These are phyloP conservation scores for Clonostachys sp. DNA, from an alignment of 2,329 filamentous ascomycete species.

Conservation along the genomic window DNA sequence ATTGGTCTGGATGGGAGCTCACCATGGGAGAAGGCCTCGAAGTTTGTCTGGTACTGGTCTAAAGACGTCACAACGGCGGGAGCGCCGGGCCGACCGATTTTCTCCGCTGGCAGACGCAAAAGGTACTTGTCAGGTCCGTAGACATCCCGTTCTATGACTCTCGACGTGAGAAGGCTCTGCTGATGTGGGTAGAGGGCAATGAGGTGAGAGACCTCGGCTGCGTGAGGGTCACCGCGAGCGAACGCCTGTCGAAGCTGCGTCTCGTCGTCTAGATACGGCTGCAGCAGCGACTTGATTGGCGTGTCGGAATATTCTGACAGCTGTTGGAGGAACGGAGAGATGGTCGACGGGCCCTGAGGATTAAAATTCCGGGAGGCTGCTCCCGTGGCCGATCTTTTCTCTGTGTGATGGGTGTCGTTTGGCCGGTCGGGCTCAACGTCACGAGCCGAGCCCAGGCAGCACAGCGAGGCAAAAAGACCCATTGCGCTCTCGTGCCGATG, in stretches of 20 bases:
- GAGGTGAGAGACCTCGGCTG: conserved; percentile 39
- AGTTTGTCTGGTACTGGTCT: conserved; percentile 66
- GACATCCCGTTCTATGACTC: conserved; percentile 42
- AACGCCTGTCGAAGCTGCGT: conserved; percentile 55
- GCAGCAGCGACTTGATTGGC: conserved; percentile 45
- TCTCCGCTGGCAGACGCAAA: conserved; percentile 51
- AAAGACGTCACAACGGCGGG: conserved; percentile 59
- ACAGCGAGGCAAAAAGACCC: too few relatives aligned
- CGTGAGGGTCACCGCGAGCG: conserved; percentile 50
- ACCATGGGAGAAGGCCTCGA: conserved; percentile 68
- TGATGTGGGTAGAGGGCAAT: conserved; percentile 50
- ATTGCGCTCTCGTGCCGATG: too few relatives aligned
- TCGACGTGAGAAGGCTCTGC: conserved; percentile 43
- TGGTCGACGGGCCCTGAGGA: background rate
- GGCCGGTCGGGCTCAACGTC: too few relatives aligned
- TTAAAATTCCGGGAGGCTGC: background rate
- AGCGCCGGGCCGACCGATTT: conserved; percentile 44
- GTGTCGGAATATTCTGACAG: conserved; percentile 21
- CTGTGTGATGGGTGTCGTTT: too few relatives aligned
- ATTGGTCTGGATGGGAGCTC: background rate
- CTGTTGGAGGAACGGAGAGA: background rate
- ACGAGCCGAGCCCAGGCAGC: too few relatives aligned
- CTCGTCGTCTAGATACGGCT: conserved; percentile 59
- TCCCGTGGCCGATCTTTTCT: too few relatives aligned
- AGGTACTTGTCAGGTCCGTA: conserved; percentile 53